A percentile compares a stretch with the other conserved stretches of the same genome.
Evolutionary conservation across 768 basidiomycete species (phyloP).

Genomic region (Termitomyces sp.): DNA sequence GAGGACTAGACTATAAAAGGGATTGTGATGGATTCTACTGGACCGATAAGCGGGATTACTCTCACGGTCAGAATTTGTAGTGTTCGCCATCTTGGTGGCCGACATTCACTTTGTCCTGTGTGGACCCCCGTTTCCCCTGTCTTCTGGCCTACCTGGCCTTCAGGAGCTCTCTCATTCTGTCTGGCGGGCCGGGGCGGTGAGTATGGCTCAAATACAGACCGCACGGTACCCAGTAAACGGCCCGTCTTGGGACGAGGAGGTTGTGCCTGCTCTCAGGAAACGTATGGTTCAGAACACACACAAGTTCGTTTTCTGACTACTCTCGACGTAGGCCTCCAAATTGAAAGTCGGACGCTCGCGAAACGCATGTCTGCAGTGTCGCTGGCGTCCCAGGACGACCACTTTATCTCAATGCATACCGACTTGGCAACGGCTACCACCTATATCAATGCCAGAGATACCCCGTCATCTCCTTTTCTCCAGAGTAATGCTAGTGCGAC

Average conservation of each 20-base stretch:
- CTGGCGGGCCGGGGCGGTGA: slow-evolving; percentile 6
- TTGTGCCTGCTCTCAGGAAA: slow-evolving; percentile 79
- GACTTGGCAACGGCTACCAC: slow-evolving; percentile 5
- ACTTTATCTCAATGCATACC: slow-evolving; percentile 14
- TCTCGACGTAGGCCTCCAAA: slow-evolving; percentile 59
- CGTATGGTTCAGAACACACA: slow-evolving; percentile 40
- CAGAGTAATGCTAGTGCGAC: slow-evolving; percentile 19
- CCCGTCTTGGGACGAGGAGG: slow-evolving; percentile 77
- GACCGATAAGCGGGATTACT: slow-evolving; percentile 1
- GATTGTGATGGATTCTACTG: not conserved
- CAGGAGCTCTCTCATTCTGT: slow-evolving; percentile 1
- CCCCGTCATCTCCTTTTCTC: slow-evolving; percentile 15
- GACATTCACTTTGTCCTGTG: slow-evolving; percentile 7
- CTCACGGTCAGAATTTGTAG: slow-evolving; percentile 14
- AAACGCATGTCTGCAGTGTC: slow-evolving; percentile 77
- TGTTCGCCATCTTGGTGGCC: slow-evolving; percentile 14
- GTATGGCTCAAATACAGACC: slow-evolving; percentile 43
- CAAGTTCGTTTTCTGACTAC: slow-evolving; percentile 8
- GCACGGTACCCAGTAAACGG: slow-evolving; percentile 31
- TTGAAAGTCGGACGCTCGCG: slow-evolving; percentile 74
- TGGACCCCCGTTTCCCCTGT: not conserved
- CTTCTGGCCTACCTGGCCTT: not conserved
- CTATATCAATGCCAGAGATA: slow-evolving; percentile 1
- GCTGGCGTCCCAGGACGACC: slow-evolving; percentile 51
- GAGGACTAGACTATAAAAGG: slow-evolving; percentile 3